Evolutionary conservation across 1,284 basidiomycete species (phyloP), one percentile per base, ranked within the genome.

Genomic region (Cutaneotrichosporon arboriforme): DNA sequence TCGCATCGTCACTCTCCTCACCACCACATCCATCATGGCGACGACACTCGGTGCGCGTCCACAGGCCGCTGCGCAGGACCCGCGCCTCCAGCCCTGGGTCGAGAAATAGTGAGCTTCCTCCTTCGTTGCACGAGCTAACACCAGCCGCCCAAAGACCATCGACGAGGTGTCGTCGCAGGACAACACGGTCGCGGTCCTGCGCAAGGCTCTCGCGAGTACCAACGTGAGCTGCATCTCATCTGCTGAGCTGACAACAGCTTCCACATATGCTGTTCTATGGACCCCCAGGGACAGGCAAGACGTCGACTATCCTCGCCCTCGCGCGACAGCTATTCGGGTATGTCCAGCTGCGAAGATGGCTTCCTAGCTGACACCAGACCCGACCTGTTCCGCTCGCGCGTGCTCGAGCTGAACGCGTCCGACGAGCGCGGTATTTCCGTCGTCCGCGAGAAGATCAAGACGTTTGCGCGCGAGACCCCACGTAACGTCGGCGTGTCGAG

Each of bases 231-330:
- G 8, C 13, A 3, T 8, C 34, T 46, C 22, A 13, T 18, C 20
- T 41, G 8, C 47, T 36, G n/a, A 47, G 38, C 46, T 43, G 18
- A 21, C 39, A 49, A 8, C 70, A 98, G 94, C 81, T 99, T 43
- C 94, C 96, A 2, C 96, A 99, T 70, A 98, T 98, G 94, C 80
- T 99, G 47, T 98, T 99, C 79, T 99, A 99, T 65, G 96, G 96
- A 0, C 96, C 96, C 17, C 96, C 96, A 9, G 96, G 96, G 26
- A 98, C 96, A 8, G 96, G 96, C 46, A 99, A 99, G 76, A 99
- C 96, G 14, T 96, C 69, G 36, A 97, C 96, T 1, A 98, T 99
- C 64, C 84, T 99, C 14, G 96, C 96, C 13, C 79, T 99, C 37
- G 81, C 96, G 40, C 80, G 93, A 46, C 92, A 98, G 73, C 81